A percentile compares a stretch with the other conserved stretches of the same genome.
These are phyloP conservation scores for Lodderomyces beijingensis DNA, from an alignment of 1,139 yeast species.

Conservation along the genomic window DNA sequence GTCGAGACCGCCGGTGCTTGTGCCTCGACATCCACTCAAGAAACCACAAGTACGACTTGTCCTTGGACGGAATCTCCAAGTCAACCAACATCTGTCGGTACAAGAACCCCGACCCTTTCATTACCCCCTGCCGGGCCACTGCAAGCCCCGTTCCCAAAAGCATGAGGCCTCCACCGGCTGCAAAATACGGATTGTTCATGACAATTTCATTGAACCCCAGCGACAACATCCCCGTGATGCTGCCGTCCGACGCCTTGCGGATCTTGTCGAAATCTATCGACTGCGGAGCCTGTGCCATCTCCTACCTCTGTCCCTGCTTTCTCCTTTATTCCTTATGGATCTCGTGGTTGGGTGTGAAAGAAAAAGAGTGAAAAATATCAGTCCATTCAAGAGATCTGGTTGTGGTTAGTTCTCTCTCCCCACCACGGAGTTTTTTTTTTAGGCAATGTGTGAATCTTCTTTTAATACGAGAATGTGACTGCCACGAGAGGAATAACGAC, in stretches of 20 bases:
- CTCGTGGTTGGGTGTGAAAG: no score
- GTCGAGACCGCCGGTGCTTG: constrained; percentile 70
- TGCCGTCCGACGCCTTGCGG: constrained; percentile 34
- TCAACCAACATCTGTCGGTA: constrained; percentile 87
- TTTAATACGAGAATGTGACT: no score
- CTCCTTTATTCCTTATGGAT: no score
- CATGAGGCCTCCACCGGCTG: constrained; percentile 98
- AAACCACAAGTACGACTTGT: constrained; percentile 92
- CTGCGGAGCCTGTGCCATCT: constrained; percentile 14
- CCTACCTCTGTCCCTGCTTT: no score
- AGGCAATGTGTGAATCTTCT: no score
- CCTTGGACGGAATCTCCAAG: constrained; percentile 89
- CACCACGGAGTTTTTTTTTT: no score
- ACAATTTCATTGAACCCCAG: constrained; percentile 52
- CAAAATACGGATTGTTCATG: constrained; percentile 82
- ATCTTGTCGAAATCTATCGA: constrained; percentile 36
- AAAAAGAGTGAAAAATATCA: no score
- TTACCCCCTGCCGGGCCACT: constrained; percentile 64
- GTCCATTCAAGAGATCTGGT: no score
- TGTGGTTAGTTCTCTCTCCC: no score
- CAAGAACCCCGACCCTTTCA: constrained; percentile 59
- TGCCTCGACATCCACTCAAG: constrained; percentile 93
- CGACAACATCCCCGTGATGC: constrained; percentile 28
- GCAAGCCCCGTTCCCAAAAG: constrained; percentile 85
- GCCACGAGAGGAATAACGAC: no score